phyloP scores from a whole-genome alignment of 1,284 basidiomycete species.

The Cryptococcus jaspeensis region DNA sequence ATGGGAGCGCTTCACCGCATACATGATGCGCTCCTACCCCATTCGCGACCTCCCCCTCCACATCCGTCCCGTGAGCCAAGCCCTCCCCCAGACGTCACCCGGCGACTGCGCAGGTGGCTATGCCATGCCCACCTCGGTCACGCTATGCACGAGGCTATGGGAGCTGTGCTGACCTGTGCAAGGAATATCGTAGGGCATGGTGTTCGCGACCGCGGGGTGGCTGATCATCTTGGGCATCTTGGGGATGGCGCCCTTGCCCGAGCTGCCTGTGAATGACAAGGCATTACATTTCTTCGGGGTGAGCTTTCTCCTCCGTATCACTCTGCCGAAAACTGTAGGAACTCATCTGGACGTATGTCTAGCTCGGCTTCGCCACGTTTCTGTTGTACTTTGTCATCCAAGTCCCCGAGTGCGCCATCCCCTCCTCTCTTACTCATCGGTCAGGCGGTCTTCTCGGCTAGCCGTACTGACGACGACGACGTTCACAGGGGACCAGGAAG shows the following conservation, averaged over 20 bases:
- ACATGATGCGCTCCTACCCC: slow-evolving; percentile 36
- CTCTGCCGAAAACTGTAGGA: background rate
- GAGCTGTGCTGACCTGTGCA: background rate
- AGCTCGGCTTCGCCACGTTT: slow-evolving; percentile 51
- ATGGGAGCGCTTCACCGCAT: slow-evolving; percentile 28
- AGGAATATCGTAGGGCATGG: slow-evolving; percentile 31
- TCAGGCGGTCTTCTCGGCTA: too few species aligned
- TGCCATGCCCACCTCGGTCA: background rate
- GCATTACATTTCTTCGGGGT: slow-evolving; percentile 51
- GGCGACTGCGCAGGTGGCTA: background rate
- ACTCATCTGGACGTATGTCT: background rate
- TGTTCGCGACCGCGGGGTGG: slow-evolving; percentile 48
- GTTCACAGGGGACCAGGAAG: slow-evolving; percentile 31
- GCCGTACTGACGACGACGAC: background rate
- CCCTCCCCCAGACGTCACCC: background rate
- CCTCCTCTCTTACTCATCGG: background rate
- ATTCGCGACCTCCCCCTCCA: slow-evolving; percentile 39
- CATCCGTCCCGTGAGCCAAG: slow-evolving; percentile 43
- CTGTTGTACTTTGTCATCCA: slow-evolving; percentile 48
- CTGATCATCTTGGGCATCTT: slow-evolving; percentile 44
- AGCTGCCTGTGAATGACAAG: slow-evolving; percentile 49
- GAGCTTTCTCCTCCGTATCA: slow-evolving; percentile 6
- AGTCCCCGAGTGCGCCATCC: slow-evolving; percentile 42
- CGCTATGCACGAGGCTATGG: background rate
- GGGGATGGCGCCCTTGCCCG: slow-evolving; percentile 46